Evolutionary conservation across 805 yeast species (phyloP), one percentile per base, ranked within the genome.

Genomic region (Wickerhamomyces silvicola): DNA sequence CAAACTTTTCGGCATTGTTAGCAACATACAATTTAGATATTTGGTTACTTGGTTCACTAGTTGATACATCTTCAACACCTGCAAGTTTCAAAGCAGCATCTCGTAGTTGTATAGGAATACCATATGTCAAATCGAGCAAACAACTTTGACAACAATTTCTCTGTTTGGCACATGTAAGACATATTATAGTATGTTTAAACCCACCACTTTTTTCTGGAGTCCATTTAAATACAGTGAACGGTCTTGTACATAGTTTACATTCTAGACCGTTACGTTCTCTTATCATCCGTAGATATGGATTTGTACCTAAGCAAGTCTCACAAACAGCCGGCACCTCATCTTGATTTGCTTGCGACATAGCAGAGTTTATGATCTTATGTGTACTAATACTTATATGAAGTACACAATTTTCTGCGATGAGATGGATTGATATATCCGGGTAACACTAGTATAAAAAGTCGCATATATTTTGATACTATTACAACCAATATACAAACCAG

Each of bases 111-210:
- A 86, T 53, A 1, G 95, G 85, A n/a, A 92, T 73, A 4, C 87
- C 84, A 60, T 77, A 83, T 18, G 79, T 73, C 25, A 88, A 60
- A 59, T 90, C 97, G 21, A 81, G 55, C 74, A 86, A 71, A 55
- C 98, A 90, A 16, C 77, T 62, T 54, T 92, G 97, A 52, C 98
- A 90, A 46, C 94, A 81, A 57, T 84, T 81, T 37, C 80, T 70
- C 27, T 79, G 75, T 25, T 78, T 63, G 1, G 97, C 77, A 61
- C 98, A 90, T 0, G 88, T 75, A 22, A 61, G 52, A 58, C 98
- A 90, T 13, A 90, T 73, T 2, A 75, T 56, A 3, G 95, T 86
- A 43, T 72, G 75, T 36, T 70, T 67, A 39, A 74, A 59, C 28
- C 63, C 64, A 6, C 62, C 65, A 26, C 54, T 61, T 35, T 56